Conservation (phyloP, 176 grass and related monocot genomes). For the Avena sativa region DNA sequence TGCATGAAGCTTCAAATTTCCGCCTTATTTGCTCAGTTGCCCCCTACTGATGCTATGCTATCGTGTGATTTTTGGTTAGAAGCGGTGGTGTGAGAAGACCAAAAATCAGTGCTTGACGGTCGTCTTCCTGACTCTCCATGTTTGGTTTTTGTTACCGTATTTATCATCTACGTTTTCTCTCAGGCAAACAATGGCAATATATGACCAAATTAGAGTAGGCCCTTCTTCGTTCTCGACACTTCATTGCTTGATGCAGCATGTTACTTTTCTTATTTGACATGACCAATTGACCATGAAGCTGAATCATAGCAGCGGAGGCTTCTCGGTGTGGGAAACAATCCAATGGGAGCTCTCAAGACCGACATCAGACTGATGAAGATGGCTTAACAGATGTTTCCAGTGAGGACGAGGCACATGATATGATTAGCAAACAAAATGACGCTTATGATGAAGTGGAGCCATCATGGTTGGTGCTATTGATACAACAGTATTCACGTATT, state of each 20-base stretch:
- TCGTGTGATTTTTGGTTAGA: background rate
- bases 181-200: background rate
- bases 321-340: conserved; percentile 9
- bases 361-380: conserved; percentile 39
- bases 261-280: background rate
- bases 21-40: background rate
- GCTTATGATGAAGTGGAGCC: conserved; percentile 19
- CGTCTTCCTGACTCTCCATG: background rate
- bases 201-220: background rate
- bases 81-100: conserved; percentile 17
- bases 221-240: background rate
- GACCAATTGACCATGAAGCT: background rate
- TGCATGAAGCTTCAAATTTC: background rate
- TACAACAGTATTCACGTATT: background rate
- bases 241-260: background rate
- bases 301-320: background rate
- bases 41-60: background rate
- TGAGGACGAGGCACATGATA: conserved; percentile 27
- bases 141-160: conserved; percentile 20
- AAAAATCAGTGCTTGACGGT: background rate
- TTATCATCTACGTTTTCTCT: background rate
- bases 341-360: conserved; percentile 22
- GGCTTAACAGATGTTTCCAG: conserved; percentile 10
- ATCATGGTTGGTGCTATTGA: conserved; percentile 51
- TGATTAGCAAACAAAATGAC: conserved; percentile 15